These are phyloP conservation scores for Lycium ferocissimum DNA, from an alignment of 257 asterid genomes.

Conservation along the genomic window DNA sequence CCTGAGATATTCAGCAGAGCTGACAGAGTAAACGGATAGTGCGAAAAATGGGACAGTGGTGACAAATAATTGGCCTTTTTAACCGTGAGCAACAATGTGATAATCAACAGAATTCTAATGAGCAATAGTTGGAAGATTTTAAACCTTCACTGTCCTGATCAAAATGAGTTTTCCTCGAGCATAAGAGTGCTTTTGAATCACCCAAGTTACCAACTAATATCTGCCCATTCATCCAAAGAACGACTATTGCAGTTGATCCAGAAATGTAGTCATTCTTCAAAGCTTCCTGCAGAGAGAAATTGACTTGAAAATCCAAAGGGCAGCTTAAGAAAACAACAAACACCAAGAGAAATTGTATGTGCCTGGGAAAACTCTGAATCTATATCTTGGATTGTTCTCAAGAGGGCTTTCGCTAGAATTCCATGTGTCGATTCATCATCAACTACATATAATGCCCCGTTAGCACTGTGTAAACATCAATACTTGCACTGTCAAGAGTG, in stretches of 20 bases:
- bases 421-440: slow-evolving; percentile 41
- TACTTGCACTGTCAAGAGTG: background rate
- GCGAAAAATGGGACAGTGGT: too few relatives aligned
- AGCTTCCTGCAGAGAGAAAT: slow-evolving; percentile 64
- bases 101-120: background rate
- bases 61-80: too few relatives aligned
- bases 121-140: slow-evolving; percentile 17
- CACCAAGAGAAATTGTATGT: slow-evolving; percentile 30
- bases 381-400: slow-evolving; percentile 67
- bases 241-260: slow-evolving; percentile 67
- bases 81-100: background rate
- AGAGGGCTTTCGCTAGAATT: slow-evolving; percentile 61
- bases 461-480: slow-evolving; percentile 41
- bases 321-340: slow-evolving; percentile 24
- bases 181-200: slow-evolving; percentile 77
- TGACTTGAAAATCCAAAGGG: slow-evolving; percentile 29
- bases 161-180: slow-evolving; percentile 47
- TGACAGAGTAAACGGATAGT: too few relatives aligned
- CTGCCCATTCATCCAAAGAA: slow-evolving; percentile 54
- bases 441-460: slow-evolving; percentile 30
- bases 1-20: too few relatives aligned
- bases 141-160: slow-evolving; percentile 49
- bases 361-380: slow-evolving; percentile 71
- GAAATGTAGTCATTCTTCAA: slow-evolving; percentile 51
- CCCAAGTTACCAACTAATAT: slow-evolving; percentile 65